These are phyloP conservation scores for Ogataea trehaloabstinens DNA, from an alignment of 805 yeast species.

Conservation along the genomic window DNA sequence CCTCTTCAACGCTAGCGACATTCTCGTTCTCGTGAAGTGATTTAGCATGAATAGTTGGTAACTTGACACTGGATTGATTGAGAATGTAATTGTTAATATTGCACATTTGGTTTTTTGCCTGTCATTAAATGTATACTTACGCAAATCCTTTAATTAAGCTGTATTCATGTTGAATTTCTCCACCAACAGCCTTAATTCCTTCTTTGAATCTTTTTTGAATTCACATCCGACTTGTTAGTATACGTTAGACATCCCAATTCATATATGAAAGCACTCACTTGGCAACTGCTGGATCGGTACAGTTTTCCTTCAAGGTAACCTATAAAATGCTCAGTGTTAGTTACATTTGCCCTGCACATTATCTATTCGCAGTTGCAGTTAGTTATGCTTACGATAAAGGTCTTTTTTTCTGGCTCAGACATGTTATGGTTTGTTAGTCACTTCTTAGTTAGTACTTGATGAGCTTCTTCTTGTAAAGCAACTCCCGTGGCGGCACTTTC, in stretches of 20 bases:
- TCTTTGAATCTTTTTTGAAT: slow-evolving; percentile 39
- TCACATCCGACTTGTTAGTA: not conserved
- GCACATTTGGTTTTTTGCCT: too few relatives aligned
- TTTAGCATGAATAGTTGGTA: slow-evolving; percentile 52
- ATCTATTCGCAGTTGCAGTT: too few relatives aligned
- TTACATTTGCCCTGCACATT: too few relatives aligned
- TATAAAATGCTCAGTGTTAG: too few relatives aligned
- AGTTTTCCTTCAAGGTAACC: slow-evolving; percentile 40
- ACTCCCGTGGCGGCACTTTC: too few relatives aligned
- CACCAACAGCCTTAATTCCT: slow-evolving; percentile 52
- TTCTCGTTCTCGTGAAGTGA: slow-evolving; percentile 47
- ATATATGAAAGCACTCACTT: slow-evolving; percentile 18
- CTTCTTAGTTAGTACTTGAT: too few relatives aligned
- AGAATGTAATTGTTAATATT: not conserved
- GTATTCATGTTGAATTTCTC: slow-evolving; percentile 59
- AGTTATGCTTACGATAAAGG: slow-evolving; percentile 31
- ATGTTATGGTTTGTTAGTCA: too few relatives aligned
- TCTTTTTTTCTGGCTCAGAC: slow-evolving; percentile 27
- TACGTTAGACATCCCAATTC: not conserved
- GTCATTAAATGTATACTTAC: too few relatives aligned
- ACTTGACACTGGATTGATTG: slow-evolving; percentile 36
- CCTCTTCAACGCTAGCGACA: slow-evolving; percentile 64
- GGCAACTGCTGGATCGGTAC: slow-evolving; percentile 31
- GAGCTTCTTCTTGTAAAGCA: too few relatives aligned
- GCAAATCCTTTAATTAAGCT: slow-evolving; percentile 65